These are phyloP conservation scores for Hevea brasiliensis DNA, from an alignment of 345 rosid species.

Conservation along the genomic window DNA sequence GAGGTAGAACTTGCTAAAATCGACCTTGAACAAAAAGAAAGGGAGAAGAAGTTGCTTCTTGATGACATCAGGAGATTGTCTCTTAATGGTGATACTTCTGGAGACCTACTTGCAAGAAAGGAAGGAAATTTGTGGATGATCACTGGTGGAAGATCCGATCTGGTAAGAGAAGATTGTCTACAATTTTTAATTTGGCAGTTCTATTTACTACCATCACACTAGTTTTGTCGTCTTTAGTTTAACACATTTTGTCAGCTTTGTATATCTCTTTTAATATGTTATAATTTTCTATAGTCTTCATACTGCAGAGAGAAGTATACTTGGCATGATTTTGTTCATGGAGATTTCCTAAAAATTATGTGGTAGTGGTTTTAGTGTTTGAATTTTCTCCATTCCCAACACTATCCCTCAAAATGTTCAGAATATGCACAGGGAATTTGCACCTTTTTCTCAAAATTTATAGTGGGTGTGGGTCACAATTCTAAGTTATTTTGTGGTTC, in stretches of 20 bases:
- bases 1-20: constrained; percentile 96
- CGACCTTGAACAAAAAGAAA: constrained; percentile 75
- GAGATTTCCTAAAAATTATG: background rate
- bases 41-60: constrained; percentile 69
- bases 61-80: constrained; percentile 79
- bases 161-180: constrained; percentile 43
- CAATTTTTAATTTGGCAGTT: constrained; percentile 4
- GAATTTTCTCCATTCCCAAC: background rate
- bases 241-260: background rate
- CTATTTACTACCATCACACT: background rate
- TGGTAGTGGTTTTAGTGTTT: background rate
- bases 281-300: background rate
- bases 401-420: background rate
- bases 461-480: background rate
- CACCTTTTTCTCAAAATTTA: too few species aligned
- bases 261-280: background rate
- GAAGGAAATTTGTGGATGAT: constrained; percentile 53
- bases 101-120: constrained; percentile 38
- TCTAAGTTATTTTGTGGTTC: background rate
- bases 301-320: background rate
- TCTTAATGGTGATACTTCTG: constrained; percentile 49
- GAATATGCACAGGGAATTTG: background rate
- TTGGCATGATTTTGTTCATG: background rate
- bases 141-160: constrained; percentile 41
- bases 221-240: background rate